Evolutionary conservation across 768 basidiomycete species (phyloP), one percentile per base, ranked within the genome.

Genomic region (Trametes cubensis): DNA sequence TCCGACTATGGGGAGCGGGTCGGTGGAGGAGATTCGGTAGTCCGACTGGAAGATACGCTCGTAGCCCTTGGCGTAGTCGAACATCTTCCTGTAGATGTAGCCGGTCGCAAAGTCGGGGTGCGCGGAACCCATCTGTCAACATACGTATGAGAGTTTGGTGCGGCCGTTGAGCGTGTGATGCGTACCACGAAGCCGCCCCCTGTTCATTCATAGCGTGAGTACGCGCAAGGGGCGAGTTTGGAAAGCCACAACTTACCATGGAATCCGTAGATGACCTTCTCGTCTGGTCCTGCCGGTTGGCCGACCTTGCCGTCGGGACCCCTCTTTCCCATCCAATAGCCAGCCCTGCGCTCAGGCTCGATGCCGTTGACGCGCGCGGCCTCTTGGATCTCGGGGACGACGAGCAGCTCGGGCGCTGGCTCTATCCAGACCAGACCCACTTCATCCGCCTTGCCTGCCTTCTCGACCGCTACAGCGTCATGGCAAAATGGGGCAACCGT

Each of bases 21-120:
- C 51, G 25, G 60, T 60, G 17, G 55, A 53, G 66, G 70, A 6
- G 67, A 83, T 75, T 0, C 84, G 79, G 66, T 85, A 86, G 60
- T 84, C 84, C 64, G 82, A 58, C 13, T 72, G 73, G 66, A 79
- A 73, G 34, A 62, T 55, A 34, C 64, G 64, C 7, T 30, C 48
- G 48, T 61, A 39, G 5, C 39, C 40, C 2, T 18, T 20, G 26
- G 23, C 52, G 26, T 66, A 47, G 25, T 62, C 26, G 13, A 67
- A 30, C 4, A 71, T 17, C 25, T 45, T 51, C 25, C 64, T 71
- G 55, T 59, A 59, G 60, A 68, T 47, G 61, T 57, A 47, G 42
- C 45, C 23, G 23, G 56, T 44, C 11, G 62, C 40, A 3, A 63
- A 56, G 20, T 42, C 20, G 20, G 39, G 57, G 51, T 64, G 59